Evolutionary conservation across 148 eudicot species (phyloP), one percentile per base, ranked within the genome.

Genomic region (Vaccinium darrowii): DNA sequence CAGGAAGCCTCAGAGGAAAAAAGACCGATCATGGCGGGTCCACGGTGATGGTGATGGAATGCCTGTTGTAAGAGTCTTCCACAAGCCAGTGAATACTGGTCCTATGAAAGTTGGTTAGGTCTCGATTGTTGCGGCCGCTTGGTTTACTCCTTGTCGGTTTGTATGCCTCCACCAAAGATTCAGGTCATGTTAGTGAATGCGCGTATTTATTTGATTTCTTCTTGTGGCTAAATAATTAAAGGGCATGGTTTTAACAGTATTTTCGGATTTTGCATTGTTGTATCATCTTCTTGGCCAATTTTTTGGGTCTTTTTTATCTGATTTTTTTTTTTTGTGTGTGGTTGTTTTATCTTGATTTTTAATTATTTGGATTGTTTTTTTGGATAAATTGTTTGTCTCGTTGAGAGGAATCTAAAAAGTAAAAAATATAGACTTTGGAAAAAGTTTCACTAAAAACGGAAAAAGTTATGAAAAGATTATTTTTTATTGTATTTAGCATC

Each of bases 11-110:
- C 94, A 90, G 86, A 95, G 93, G 85, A 94, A 93, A 89, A 97
- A 97, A 84, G 98, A 95, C 82, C 91, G 98, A n/a, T 74, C 96
- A 74, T 97, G 99, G 99, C 92, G 99, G 84, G 91, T 90, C 65
- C 88, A 84, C 57, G 87, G 87, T 73, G 93, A 87, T 88, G 96
- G 93, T 27, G 99, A 97, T 87, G 99, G 99, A 27, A 95, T 92
- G 95, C 91, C 98, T 1, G 84, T 92, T 23, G 93, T 86, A 0
- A 90, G 95, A 88, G 99, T 90, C 30, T 94, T 90, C 84, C 95
- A 94, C 81, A 97, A 95, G 86, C 93, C 94, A 0, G 87, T 84
- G 58, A 93, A 94, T 87, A 63, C 91, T 1, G 97, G 94, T 47
- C 95, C 94, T 83, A 33, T 81, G 65, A 84, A 86, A 33, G 84